A percentile compares a stretch with the other conserved stretches of the same genome.
Evolutionary conservation across 106 monocot genomes (phyloP).

Genomic region (Acorus gramineus): DNA sequence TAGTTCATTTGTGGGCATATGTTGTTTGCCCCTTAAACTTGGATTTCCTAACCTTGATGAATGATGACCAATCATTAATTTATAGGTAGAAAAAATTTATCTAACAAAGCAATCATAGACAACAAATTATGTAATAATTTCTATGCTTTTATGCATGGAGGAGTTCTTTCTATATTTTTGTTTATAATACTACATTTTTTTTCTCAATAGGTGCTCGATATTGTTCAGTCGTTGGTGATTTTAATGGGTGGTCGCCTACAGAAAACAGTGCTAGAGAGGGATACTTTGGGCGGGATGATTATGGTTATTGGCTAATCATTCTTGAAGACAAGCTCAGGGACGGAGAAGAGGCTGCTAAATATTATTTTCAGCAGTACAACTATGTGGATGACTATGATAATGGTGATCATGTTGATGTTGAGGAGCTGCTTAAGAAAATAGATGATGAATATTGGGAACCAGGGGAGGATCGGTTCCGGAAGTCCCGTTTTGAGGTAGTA

Average conservation of each 20-base stretch:
- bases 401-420: slow-evolving; percentile 67
- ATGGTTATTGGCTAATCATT: slow-evolving; percentile 97
- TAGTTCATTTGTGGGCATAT: too few relatives aligned
- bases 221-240: slow-evolving; percentile 82
- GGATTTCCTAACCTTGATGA: too few relatives aligned
- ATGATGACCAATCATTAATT: too few relatives aligned
- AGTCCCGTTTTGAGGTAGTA: slow-evolving; percentile 64
- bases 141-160: background rate
- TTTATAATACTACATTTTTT: background rate
- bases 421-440: slow-evolving; percentile 59
- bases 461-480: slow-evolving; percentile 44
- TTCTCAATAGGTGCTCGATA: slow-evolving; percentile 63
- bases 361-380: slow-evolving; percentile 95
- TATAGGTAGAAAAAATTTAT: too few relatives aligned
- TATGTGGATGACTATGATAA: slow-evolving; percentile 91
- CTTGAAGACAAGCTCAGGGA: slow-evolving; percentile 85
- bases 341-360: slow-evolving; percentile 73
- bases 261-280: slow-evolving; percentile 91
- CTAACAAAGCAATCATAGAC: too few relatives aligned
- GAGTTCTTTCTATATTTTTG: background rate
- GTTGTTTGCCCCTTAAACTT: too few relatives aligned
- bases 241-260: slow-evolving; percentile 87
- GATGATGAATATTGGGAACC: slow-evolving; percentile 96
- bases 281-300: slow-evolving; percentile 93
- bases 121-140: too few relatives aligned